A percentile compares a stretch with the other conserved stretches of the same genome.
phyloP scores from a whole-genome alignment of 1,284 basidiomycete species.

The Pseudozyma hubeiensis region DNA sequence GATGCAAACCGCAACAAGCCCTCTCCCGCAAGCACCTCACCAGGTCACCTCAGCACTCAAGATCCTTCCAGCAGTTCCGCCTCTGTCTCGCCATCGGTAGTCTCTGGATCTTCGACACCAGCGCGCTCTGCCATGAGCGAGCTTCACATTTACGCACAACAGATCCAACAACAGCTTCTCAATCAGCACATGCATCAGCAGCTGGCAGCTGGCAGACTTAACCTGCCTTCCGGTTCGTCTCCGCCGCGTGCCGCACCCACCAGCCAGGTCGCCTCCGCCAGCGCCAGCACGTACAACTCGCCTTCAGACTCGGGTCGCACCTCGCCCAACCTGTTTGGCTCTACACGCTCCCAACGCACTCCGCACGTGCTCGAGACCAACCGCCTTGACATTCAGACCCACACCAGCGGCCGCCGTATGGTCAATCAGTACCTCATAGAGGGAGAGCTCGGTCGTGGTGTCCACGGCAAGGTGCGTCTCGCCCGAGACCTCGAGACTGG shows the following conservation, averaged over 20 bases:
- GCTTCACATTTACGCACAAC: slow-evolving; percentile 42
- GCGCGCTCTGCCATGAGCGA: slow-evolving; percentile 32
- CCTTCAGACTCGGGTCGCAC: slow-evolving; percentile 45
- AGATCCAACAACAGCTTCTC: slow-evolving; percentile 45
- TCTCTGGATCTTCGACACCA: slow-evolving; percentile 40
- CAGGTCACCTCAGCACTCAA: slow-evolving; percentile 24
- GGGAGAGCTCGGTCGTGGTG: slow-evolving; percentile 64
- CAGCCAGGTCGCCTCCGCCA: slow-evolving; percentile 21
- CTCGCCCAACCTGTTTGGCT: slow-evolving; percentile 29
- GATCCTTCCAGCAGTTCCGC: slow-evolving; percentile 20
- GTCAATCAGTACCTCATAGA: slow-evolving; percentile 68
- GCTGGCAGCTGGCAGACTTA: slow-evolving; percentile 4
- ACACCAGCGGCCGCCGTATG: slow-evolving; percentile 65
- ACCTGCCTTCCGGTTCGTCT: neutral
- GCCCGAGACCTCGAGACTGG: slow-evolving; percentile 63
- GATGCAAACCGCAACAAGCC: neutral
- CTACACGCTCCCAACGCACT: slow-evolving; percentile 21
- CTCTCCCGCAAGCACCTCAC: slow-evolving; percentile 1
- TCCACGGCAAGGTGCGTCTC: slow-evolving; percentile 65
- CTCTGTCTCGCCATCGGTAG: slow-evolving; percentile 27
- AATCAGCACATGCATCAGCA: slow-evolving; percentile 41
- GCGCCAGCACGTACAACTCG: slow-evolving; percentile 28
- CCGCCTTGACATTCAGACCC: slow-evolving; percentile 61
- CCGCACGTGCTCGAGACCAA: slow-evolving; percentile 61
- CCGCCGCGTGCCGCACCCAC: slow-evolving; percentile 5